These are phyloP conservation scores for Seminavis robusta DNA, from an alignment of 108 stramenopile species.

Conservation along the genomic window DNA sequence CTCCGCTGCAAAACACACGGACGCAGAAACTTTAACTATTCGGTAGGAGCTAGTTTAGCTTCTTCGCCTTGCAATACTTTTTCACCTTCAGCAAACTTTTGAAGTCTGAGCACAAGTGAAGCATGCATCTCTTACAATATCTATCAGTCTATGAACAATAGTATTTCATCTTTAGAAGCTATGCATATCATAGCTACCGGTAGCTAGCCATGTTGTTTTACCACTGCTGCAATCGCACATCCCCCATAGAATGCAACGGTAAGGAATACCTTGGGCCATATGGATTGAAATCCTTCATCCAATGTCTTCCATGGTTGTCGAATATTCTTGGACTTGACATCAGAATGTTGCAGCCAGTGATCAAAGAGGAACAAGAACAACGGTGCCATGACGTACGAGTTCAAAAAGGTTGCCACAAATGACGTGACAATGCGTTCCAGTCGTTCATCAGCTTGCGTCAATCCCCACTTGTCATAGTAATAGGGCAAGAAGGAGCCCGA, in stretches of 20 bases:
- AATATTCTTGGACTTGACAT: not conserved
- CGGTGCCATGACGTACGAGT: slow-evolving; percentile 18
- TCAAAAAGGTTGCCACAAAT: slow-evolving; percentile 1
- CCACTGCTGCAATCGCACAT: slow-evolving; percentile 4
- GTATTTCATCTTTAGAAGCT: no score
- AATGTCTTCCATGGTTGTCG: slow-evolving; percentile 13
- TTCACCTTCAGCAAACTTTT: no score
- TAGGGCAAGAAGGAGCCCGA: slow-evolving; percentile 3
- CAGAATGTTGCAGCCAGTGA: slow-evolving; percentile 11
- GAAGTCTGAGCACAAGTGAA: no score
- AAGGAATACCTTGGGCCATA: slow-evolving; percentile 12
- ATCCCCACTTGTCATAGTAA: slow-evolving; percentile 16
- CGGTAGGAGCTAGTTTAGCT: no score
- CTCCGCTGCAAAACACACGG: no score
- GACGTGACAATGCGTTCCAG: not conserved
- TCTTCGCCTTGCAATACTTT: no score
- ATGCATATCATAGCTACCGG: no score
- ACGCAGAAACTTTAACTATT: no score
- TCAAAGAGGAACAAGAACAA: slow-evolving; percentile 15
- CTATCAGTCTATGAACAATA: no score
- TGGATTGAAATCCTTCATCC: slow-evolving; percentile 6
- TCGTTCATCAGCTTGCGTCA: slow-evolving; percentile 4
- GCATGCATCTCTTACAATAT: no score
- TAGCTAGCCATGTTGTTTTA: no score
- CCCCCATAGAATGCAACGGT: slow-evolving; percentile 15